A percentile compares a stretch with the other conserved stretches of the same genome.
Evolutionary conservation across 2,329 filamentous ascomycete genomes (phyloP).

Genomic region (Lecanicillium sp.): DNA sequence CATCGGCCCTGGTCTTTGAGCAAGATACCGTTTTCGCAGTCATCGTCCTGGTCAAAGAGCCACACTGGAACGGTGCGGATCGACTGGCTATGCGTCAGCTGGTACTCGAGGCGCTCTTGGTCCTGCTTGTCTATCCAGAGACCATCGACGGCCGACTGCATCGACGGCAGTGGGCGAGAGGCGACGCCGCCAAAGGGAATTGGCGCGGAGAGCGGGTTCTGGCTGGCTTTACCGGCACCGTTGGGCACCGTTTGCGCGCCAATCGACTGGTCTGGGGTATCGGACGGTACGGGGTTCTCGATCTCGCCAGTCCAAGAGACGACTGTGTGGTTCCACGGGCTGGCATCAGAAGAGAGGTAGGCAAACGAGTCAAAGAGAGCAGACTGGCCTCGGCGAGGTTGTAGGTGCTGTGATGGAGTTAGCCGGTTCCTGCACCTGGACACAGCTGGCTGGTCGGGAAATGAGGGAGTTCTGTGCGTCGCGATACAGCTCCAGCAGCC

Average conservation of each 20-base stretch:
- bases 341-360: constrained; percentile 75
- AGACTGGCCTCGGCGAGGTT: constrained; percentile 75
- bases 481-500: not conserved
- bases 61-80: constrained; percentile 83
- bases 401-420: constrained; percentile 51
- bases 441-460: not conserved
- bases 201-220: constrained; percentile 72
- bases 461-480: not conserved
- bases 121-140: constrained; percentile 65
- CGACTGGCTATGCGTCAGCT: constrained; percentile 63
- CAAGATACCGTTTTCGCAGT: constrained; percentile 56
- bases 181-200: constrained; percentile 61
- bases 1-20: constrained; percentile 80
- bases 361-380: constrained; percentile 88
- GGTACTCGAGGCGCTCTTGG: constrained; percentile 63
- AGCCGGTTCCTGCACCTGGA: too few relatives aligned
- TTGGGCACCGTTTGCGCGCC: too few relatives aligned
- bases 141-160: constrained; percentile 55
- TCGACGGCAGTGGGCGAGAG: constrained; percentile 48
- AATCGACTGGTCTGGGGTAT: too few relatives aligned
- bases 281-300: constrained; percentile 30
- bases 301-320: constrained; percentile 95
- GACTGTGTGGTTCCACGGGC: constrained; percentile 84
- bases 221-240: too few relatives aligned
- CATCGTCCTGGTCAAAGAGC: constrained; percentile 71